Percentiles rank a stretch among this genome's conserved stretches.
phyloP scores from a whole-genome alignment of 1,284 basidiomycete genomes.

The Ceraceosorus bombacis region DNA sequence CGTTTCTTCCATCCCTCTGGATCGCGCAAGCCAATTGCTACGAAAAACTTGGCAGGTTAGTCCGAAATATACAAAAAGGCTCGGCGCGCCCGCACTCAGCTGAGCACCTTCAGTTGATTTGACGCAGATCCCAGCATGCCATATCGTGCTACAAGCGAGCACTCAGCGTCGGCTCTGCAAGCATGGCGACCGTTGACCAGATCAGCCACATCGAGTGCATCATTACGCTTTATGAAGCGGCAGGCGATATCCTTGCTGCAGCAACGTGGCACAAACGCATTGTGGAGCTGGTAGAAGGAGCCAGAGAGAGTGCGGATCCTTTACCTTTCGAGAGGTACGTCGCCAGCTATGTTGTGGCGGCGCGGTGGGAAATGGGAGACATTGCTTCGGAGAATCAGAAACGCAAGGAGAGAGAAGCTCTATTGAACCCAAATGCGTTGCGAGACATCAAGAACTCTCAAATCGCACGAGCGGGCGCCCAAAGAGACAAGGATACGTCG shows the following conservation, averaged over 20 bases:
- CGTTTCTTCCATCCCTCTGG: slow-evolving; percentile 95
- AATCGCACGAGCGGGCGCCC: slow-evolving; percentile 1
- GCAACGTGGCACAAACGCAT: slow-evolving; percentile 42
- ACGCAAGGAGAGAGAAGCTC: slow-evolving; percentile 11
- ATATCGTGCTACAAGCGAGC: slow-evolving; percentile 44
- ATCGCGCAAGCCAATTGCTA: slow-evolving; percentile 88
- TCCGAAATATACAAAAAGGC: no score
- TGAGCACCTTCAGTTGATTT: no score
- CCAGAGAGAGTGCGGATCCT: slow-evolving; percentile 24
- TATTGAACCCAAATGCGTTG: no score
- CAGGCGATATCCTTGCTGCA: slow-evolving; percentile 25
- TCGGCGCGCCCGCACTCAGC: no score
- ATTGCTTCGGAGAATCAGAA: slow-evolving; percentile 19
- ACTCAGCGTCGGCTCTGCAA: slow-evolving; percentile 12
- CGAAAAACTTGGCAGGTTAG: slow-evolving; percentile 62
- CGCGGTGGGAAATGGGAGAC: slow-evolving; percentile 45
- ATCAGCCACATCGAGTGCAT: slow-evolving; percentile 35
- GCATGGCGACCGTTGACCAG: slow-evolving; percentile 17
- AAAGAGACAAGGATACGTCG: neutral
- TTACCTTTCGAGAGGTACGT: slow-evolving; percentile 33
- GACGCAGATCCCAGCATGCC: slow-evolving; percentile 20
- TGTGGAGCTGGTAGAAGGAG: slow-evolving; percentile 36
- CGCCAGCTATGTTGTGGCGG: slow-evolving; percentile 38
- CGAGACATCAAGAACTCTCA: no score
- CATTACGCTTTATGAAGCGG: slow-evolving; percentile 40